Percentiles rank a stretch among this genome's conserved stretches.
phyloP scores from a whole-genome alignment of 805 yeast species.

The Ascoidea tarda region DNA sequence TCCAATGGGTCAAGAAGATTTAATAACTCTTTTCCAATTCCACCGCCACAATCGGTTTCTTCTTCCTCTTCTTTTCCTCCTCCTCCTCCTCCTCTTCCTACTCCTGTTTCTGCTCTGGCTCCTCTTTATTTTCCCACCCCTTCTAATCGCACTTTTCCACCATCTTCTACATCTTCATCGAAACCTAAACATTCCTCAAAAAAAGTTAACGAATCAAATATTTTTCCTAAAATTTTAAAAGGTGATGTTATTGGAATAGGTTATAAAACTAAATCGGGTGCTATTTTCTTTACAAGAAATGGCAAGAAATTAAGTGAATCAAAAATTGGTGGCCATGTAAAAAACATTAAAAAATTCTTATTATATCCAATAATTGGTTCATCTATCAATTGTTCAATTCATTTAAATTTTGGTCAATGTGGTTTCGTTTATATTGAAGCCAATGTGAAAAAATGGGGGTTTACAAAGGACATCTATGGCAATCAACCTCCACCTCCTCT shows the following conservation, averaged over 20 bases:
- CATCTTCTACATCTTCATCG: too few relatives aligned
- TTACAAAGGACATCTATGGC: conserved; percentile 74
- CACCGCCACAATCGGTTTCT: conserved; percentile 7
- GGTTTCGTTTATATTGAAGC: conserved; percentile 77
- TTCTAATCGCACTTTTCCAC: too few relatives aligned
- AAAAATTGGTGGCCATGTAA: conserved; percentile 61
- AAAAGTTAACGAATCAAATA: neutral
- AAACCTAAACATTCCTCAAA: too few relatives aligned
- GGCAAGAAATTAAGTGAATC: conserved; percentile 82
- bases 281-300: conserved; percentile 86
- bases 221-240: conserved; percentile 46
- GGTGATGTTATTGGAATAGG: conserved; percentile 96
- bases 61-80: too few relatives aligned
- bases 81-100: too few relatives aligned
- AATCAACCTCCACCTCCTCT: conserved; percentile 89
- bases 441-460: conserved; percentile 84
- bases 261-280: conserved; percentile 66
- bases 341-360: conserved; percentile 20
- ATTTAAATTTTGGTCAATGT: conserved; percentile 61
- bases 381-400: conserved; percentile 36
- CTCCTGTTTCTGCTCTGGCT: too few relatives aligned
- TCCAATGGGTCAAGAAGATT: conserved; percentile 69
- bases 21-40: conserved; percentile 51
- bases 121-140: too few relatives aligned
- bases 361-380: conserved; percentile 88